phyloP scores from a whole-genome alignment of 2,329 filamentous ascomycete genomes.

The Neonectria faginata region DNA sequence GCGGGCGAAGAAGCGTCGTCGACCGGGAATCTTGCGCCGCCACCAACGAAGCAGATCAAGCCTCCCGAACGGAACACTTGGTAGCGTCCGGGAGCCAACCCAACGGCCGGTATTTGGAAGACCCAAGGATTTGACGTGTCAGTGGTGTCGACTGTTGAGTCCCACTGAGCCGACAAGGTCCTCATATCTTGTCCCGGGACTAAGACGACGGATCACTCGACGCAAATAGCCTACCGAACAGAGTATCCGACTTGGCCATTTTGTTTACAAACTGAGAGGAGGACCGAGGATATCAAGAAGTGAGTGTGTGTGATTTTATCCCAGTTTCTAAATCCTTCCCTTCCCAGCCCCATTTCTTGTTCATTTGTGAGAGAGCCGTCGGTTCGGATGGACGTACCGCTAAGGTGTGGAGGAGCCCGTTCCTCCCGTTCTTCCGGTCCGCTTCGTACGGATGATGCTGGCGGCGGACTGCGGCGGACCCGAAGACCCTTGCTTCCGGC shows the following conservation, averaged over 20 bases:
- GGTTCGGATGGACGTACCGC: neutral
- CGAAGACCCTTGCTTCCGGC: slow-evolving; percentile 15
- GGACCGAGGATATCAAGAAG: neutral
- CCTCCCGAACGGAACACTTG: slow-evolving; percentile 20
- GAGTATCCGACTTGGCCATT: neutral
- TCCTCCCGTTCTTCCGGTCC: neutral
- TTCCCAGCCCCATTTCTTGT: neutral
- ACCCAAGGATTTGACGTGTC: slow-evolving; percentile 12
- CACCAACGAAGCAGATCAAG: slow-evolving; percentile 13
- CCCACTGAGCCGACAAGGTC: slow-evolving; percentile 37
- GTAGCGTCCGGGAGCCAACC: slow-evolving; percentile 22
- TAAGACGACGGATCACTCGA: neutral
- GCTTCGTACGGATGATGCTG: slow-evolving; percentile 16
- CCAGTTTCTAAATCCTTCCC: too few relatives aligned
- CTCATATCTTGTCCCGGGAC: slow-evolving; percentile 9
- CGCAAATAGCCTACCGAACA: neutral
- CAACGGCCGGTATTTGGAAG: slow-evolving; percentile 2
- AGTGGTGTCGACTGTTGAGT: slow-evolving; percentile 1
- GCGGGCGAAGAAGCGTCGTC: neutral
- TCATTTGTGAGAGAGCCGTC: neutral
- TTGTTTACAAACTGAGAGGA: neutral
- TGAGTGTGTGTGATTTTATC: neutral
- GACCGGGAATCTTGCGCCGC: neutral
- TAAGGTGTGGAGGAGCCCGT: neutral
- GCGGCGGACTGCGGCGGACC: slow-evolving; percentile 16